Conservation (phyloP, 148 eudicot genomes). For the Silene latifolia region DNA sequence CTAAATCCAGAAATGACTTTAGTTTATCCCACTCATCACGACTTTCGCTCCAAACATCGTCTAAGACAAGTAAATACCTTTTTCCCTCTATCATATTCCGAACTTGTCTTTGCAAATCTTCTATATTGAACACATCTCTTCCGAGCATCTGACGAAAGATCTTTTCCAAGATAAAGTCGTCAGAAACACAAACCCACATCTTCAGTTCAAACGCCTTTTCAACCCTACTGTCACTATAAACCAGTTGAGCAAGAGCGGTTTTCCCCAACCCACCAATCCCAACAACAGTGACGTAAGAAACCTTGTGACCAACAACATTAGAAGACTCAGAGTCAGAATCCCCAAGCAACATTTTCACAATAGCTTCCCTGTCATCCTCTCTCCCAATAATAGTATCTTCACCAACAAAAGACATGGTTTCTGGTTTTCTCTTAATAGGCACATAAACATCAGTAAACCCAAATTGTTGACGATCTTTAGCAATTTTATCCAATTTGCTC, state of each 20-base stretch:
- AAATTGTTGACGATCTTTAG: conserved; percentile 16
- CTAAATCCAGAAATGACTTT: background rate
- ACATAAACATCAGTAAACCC: conserved; percentile 11
- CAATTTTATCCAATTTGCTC: conserved; percentile 12
- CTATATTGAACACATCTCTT: background rate
- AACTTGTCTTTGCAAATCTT: conserved; percentile 18
- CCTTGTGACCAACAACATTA: background rate
- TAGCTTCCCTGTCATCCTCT: conserved; percentile 15
- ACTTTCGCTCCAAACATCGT: conserved; percentile 24
- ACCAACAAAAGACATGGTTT: conserved; percentile 15
- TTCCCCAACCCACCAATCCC: conserved; percentile 26
- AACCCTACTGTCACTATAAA: conserved; percentile 17
- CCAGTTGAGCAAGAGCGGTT: conserved; percentile 26
- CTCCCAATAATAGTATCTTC: conserved; percentile 19
- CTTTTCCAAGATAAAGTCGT: conserved; percentile 9
- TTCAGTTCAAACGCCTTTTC: conserved; percentile 8
- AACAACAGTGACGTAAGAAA: conserved; percentile 17
- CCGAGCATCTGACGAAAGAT: conserved; percentile 14
- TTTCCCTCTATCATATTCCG: conserved; percentile 6
- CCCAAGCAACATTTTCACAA: conserved; percentile 9
- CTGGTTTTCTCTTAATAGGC: conserved; percentile 13
- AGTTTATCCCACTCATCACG: conserved; percentile 17
- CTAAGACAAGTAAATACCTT: conserved; percentile 21
- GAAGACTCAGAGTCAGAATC: background rate
- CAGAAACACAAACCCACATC: conserved; percentile 26